Evolutionary conservation across 805 yeast genomes (phyloP), one percentile per base, ranked within the genome.

Genomic region (Pichia insulana): DNA sequence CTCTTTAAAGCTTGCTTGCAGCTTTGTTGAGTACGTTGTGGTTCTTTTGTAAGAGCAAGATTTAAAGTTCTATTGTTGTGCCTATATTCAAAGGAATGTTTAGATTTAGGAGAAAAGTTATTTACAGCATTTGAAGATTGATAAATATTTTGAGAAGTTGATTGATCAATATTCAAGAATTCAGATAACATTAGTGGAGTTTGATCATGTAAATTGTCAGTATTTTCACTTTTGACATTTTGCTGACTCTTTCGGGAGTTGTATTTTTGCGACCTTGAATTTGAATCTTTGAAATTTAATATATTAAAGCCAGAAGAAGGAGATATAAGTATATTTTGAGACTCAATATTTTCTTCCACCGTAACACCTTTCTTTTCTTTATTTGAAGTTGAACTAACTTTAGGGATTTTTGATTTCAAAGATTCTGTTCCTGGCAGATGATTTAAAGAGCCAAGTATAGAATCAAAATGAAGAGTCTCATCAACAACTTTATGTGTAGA

Each of bases 41-140:
- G 25, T 8, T 54, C 52, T 30, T 53, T 52, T 9, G 58, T 52
- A 30, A 58, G 42, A 1, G 63, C 57, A 15, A 60, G 43, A 39
- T 58, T 59, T 20, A 54, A 47, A 34, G 51, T 52, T 19, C 49
- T 56, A 37, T 51, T 51, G 40, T 52, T 56, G 50, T 51, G 56
- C 30, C 63, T 50, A 42, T 59, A 60, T 27, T 55, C 58, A 40
- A 54, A 51, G 18, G 48, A 45, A 35, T 34, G 26, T n/a, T 28
- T 34, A 7, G 31, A n/a, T 18, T 15, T 12, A 19, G 26, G 13
- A 13, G 34, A 7, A 39, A 39, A 7, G 33, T 30, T 15, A 22
- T 22, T 8, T 6, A 5, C 8, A 22, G 25, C 25, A 5, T 22
- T 6, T 11, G 31, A 12, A 4, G 7, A 5, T 28, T 28, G 31